A percentile compares a stretch with the other conserved stretches of the same genome.
Conservation (phyloP, 352 stramenopile genomes). For the Phytophthora agathidicida region DNA sequence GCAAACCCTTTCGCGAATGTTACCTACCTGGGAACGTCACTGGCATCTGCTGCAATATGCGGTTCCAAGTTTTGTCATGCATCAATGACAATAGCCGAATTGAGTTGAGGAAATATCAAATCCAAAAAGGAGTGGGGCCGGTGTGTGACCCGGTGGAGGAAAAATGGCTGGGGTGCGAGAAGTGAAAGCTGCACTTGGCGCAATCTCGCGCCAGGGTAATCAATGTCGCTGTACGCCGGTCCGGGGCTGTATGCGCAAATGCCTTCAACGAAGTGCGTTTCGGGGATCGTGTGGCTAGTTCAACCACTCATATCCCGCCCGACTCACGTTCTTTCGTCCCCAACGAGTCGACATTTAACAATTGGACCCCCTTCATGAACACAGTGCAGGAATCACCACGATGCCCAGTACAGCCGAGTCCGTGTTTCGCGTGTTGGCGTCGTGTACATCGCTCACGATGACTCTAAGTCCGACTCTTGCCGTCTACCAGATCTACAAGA, state of each 20-base stretch:
- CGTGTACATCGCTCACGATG: constrained; percentile 43
- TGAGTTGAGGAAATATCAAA: constrained; percentile 25
- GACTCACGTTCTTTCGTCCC: constrained; percentile 8
- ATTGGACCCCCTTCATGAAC: too few species aligned
- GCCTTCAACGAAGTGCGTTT: too few species aligned
- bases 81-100: constrained; percentile 16
- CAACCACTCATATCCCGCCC: constrained; percentile 13
- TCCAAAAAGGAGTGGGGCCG: constrained; percentile 20
- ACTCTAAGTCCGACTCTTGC: constrained; percentile 43
- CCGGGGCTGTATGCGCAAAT: neutral
- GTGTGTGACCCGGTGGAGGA: constrained; percentile 34
- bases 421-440: constrained; percentile 36
- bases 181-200: too few species aligned
- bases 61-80: constrained; percentile 35
- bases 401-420: constrained; percentile 35
- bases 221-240: too few species aligned
- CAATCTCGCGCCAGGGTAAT: too few species aligned
- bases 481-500: constrained; percentile 48
- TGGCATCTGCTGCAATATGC: constrained; percentile 27
- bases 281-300: constrained; percentile 4
- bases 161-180: constrained; percentile 38
- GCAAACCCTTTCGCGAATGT: constrained; percentile 35
- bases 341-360: constrained; percentile 10
- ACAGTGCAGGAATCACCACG: too few species aligned
- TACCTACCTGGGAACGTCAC: constrained; percentile 3